A percentile compares a stretch with the other conserved stretches of the same genome.
Conservation (phyloP, 192 early-diverging fungal species). For the Coemansia furcata region DNA sequence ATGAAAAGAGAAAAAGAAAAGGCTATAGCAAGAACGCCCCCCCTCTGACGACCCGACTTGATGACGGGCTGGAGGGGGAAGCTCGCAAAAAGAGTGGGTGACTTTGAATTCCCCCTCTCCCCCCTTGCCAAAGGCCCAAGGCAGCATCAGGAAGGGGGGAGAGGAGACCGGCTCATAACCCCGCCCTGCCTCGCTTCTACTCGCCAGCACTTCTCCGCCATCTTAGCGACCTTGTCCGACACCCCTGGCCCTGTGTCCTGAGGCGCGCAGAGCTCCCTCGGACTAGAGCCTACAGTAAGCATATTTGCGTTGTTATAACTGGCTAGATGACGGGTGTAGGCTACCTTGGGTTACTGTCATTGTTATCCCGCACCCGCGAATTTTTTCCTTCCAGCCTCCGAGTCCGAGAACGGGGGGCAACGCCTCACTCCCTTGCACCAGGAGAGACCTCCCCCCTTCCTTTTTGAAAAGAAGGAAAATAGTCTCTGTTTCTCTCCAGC, state of each 20-base stretch:
- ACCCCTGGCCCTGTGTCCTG: background rate
- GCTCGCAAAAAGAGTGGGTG: background rate
- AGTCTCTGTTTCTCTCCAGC: background rate
- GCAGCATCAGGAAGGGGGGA: background rate
- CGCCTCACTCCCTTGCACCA: background rate
- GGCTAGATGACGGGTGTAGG: background rate
- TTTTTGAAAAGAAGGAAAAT: background rate
- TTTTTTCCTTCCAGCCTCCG: background rate
- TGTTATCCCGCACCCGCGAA: background rate
- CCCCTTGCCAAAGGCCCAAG: background rate
- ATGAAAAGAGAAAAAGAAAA: conserved; percentile 28
- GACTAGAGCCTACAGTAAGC: background rate
- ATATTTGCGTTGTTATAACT: background rate
- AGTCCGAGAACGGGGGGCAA: background rate
- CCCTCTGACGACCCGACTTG: background rate
- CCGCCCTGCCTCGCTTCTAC: background rate
- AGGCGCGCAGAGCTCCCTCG: background rate
- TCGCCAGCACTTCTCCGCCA: background rate
- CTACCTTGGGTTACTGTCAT: background rate
- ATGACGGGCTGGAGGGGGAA: background rate
- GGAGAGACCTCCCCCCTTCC: background rate
- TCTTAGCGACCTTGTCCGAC: background rate
- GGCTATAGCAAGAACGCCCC: conserved; percentile 7
- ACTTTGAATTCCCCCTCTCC: background rate
- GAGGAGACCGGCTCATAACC: background rate